phyloP scores from a whole-genome alignment of 805 yeast species.

The Clavispora carvajalis region DNA sequence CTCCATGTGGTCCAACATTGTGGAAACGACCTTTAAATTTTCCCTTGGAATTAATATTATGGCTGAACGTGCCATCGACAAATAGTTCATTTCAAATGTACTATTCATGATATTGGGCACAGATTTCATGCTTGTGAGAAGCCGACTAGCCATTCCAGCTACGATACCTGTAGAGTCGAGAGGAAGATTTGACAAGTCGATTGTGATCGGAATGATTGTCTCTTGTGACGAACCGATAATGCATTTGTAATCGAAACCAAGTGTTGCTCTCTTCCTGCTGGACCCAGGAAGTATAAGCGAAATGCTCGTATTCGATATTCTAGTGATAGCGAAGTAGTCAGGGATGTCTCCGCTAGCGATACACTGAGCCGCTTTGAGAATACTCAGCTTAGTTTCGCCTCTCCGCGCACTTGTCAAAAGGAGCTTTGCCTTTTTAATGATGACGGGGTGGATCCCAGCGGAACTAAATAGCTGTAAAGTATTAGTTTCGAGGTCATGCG shows the following conservation, averaged over 20 bases:
- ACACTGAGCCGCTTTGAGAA: conserved; percentile 38
- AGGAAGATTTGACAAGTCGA: conserved; percentile 51
- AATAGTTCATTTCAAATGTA: conserved; percentile 48
- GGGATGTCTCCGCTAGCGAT: conserved; percentile 30
- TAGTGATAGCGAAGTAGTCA: conserved; percentile 48
- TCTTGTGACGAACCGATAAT: conserved; percentile 57
- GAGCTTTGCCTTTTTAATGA: conserved; percentile 36
- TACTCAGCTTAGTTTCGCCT: conserved; percentile 38
- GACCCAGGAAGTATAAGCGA: conserved; percentile 45
- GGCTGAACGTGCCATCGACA: conserved; percentile 57
- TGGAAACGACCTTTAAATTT: conserved; percentile 30
- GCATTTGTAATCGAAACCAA: conserved; percentile 37
- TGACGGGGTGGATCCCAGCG: conserved; percentile 37
- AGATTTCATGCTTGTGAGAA: conserved; percentile 29
- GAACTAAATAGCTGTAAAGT: conserved; percentile 7
- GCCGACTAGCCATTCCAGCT: conserved; percentile 54
- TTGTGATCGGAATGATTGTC: conserved; percentile 48
- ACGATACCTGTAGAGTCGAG: conserved; percentile 61
- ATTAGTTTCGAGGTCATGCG: conserved; percentile 1
- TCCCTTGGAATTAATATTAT: conserved; percentile 56
- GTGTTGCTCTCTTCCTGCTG: conserved; percentile 23
- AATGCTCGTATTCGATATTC: conserved; percentile 47
- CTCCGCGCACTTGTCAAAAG: conserved; percentile 57
- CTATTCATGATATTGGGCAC: conserved; percentile 11
- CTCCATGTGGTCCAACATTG: conserved; percentile 4